Conservation (phyloP, 106 monocot species). For the Gastrodia elata region DNA sequence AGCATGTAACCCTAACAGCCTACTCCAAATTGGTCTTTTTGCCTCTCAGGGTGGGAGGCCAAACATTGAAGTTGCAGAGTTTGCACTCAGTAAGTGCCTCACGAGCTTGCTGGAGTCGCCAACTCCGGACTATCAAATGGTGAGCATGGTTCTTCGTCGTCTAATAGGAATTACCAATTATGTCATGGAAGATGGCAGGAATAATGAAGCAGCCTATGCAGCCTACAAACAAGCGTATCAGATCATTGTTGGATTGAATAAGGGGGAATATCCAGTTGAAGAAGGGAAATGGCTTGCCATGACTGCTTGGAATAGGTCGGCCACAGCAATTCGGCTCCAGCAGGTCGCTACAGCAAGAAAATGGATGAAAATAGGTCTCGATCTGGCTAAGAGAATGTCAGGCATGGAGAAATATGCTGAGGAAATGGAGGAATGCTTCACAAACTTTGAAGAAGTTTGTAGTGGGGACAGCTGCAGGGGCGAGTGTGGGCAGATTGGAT, state of each 20-base stretch:
- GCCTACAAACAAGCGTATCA: conserved; percentile 64
- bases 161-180: conserved; percentile 31
- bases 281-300: conserved; percentile 93
- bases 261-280: conserved; percentile 59
- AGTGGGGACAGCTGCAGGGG: background rate
- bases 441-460: conserved; percentile 40
- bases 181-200: conserved; percentile 7
- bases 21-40: conserved; percentile 62
- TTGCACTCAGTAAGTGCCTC: conserved; percentile 50
- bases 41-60: conserved; percentile 37
- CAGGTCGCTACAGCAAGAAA: conserved; percentile 48
- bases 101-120: conserved; percentile 46
- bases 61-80: conserved; percentile 50
- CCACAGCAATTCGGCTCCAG: conserved; percentile 33
- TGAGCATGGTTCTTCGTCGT: conserved; percentile 47
- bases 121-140: conserved; percentile 52
- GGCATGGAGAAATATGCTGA: conserved; percentile 58
- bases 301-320: conserved; percentile 83
- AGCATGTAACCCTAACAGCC: conserved; percentile 39
- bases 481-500: background rate
- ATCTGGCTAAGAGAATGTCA: conserved; percentile 40
- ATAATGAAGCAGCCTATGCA: conserved; percentile 27
- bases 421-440: conserved; percentile 57
- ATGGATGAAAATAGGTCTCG: conserved; percentile 93
- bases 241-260: conserved; percentile 78